Evolutionary conservation across 192 early-diverging fungal species (phyloP).

Genomic region (Geosiphon pyriformis): DNA sequence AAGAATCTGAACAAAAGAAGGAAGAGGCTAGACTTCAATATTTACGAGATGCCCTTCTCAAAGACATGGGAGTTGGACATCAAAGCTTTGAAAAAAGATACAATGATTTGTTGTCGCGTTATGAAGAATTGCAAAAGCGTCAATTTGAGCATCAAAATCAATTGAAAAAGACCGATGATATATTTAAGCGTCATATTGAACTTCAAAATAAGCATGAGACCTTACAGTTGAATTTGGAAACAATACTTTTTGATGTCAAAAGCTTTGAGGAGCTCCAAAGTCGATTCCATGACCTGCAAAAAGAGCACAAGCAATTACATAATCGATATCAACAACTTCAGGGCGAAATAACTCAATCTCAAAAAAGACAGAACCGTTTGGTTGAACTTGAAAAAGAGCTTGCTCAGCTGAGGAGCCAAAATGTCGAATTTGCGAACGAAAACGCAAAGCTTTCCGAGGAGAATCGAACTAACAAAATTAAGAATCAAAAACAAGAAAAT

Average conservation of each 20-base stretch:
- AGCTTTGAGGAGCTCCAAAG: neutral
- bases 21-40: neutral
- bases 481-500: neutral
- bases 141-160: neutral
- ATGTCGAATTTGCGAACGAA: neutral
- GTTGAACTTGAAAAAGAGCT: neutral
- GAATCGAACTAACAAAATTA: neutral
- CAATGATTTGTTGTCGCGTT: neutral
- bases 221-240: neutral
- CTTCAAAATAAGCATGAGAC: conserved; percentile 10
- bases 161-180: neutral
- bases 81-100: neutral
- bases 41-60: neutral
- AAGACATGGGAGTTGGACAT: conserved; percentile 8
- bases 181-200: neutral
- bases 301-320: neutral
- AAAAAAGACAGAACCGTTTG: neutral
- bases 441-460: conserved; percentile 4
- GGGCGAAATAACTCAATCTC: neutral
- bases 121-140: conserved; percentile 14
- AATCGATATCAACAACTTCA: neutral
- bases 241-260: neutral
- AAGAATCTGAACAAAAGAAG: neutral
- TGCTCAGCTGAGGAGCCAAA: neutral
- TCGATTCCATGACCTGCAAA: neutral